Percentiles rank a stretch among this genome's conserved stretches.
Evolutionary conservation across 2,329 filamentous ascomycete species (phyloP).

Genomic region (Scedosporium apiospermum): DNA sequence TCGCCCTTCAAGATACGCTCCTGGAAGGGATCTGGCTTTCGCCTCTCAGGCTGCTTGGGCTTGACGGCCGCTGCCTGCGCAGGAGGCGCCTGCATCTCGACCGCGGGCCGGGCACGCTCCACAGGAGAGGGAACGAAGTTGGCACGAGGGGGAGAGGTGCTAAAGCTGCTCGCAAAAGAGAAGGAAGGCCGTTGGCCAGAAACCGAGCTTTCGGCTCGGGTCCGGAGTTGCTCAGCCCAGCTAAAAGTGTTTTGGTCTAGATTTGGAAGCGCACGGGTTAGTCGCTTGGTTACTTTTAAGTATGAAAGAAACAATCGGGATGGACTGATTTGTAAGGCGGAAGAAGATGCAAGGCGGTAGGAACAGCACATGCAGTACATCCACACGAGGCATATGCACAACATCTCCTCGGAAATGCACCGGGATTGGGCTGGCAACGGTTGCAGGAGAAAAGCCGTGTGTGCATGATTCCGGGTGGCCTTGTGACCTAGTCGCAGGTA

Average conservation of each 20-base stretch:
- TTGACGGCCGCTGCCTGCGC: slow-evolving; percentile 36
- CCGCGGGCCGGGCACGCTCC: slow-evolving; percentile 61
- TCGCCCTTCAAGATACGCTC: slow-evolving; percentile 96
- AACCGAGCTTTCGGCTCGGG: slow-evolving; percentile 75
- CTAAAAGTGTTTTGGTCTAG: slow-evolving; percentile 85
- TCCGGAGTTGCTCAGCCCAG: slow-evolving; percentile 92
- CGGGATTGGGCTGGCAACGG: not conserved
- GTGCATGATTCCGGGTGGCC: not conserved
- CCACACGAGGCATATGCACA: not conserved
- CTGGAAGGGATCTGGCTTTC: slow-evolving; percentile 88
- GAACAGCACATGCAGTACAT: not conserved
- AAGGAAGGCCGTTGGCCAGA: slow-evolving; percentile 48
- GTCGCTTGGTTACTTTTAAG: not conserved
- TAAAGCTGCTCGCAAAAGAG: slow-evolving; percentile 38
- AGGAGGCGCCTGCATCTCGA: slow-evolving; percentile 50
- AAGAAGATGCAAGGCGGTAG: not conserved
- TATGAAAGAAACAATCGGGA: not conserved
- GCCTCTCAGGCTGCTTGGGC: slow-evolving; percentile 36
- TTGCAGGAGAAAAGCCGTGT: not conserved
- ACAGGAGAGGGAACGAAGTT: slow-evolving; percentile 30
- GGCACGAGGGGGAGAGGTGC: slow-evolving; percentile 32
- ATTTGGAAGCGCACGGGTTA: slow-evolving; percentile 11
- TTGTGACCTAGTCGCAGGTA: not conserved
- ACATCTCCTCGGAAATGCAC: not conserved
- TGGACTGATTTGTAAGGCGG: not conserved